Base-by-base conservation (phyloP, 192 early-diverging fungal genomes). In the Coemansia aciculifera region DNA sequence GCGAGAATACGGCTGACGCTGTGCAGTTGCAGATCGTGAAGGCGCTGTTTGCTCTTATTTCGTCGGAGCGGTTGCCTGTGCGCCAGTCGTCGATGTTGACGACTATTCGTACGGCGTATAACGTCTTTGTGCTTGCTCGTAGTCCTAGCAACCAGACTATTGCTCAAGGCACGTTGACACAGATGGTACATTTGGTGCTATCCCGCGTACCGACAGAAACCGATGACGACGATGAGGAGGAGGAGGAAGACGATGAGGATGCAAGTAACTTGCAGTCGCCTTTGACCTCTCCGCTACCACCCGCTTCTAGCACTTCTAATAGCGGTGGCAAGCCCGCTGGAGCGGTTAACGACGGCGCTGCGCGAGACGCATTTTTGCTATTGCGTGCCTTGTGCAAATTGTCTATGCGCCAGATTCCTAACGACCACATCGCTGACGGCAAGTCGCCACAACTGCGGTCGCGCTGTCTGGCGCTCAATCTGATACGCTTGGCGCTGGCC, bases 21-120 rank as follows among this genome's bases (percentile, higher is more conserved):
- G 89, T 98, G 10, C 94, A 96, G 74, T 65, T 96, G 65, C 95
- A 98, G 70, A 91, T 98, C 10, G 87, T 96, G 59, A 95, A 95
- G 85, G 95, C 95, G 1, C 79, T 97, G 36, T 83, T 93, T 60
- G 92, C 90, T 12, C 91, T 94, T 51, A 87, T 94, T 15, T 92
- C 91, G 24, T 87, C 86, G 5, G 81, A 87, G 8, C 84, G 82
- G 34, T 77, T 85, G 29, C 88, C 87, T 4, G 79, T 96, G 46
- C 90, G 94, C 68, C 89, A 90, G 34, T 85, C 87, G 29, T 76
- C 91, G 6, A 78, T 98, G 70, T 81, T 96, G 40, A 87, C 89
- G 21, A 90, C 94, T 3, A 87, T 98, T 31, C 74, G 94, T 40
- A 94, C 93, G 0, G 88, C 90, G 2, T 94, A 91, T 79, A 95